Evolutionary conservation across 331 rosid species (phyloP).

Genomic region (Cydonia oblonga): DNA sequence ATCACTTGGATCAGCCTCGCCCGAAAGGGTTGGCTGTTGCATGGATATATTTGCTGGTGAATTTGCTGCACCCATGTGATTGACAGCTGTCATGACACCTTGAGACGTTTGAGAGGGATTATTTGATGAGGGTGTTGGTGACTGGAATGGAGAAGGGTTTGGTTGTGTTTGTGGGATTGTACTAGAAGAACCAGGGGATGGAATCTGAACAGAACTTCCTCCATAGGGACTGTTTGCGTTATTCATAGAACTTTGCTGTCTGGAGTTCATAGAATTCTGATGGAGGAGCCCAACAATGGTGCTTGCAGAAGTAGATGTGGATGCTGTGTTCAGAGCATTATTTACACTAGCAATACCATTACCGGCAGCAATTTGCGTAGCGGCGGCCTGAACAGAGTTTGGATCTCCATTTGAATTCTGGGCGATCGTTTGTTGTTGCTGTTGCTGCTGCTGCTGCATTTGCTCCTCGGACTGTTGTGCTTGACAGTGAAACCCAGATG

Average conservation of each 20-base stretch:
- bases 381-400: conserved; percentile 39
- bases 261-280: conserved; percentile 86
- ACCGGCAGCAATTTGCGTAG: conserved; percentile 56
- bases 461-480: conserved; percentile 71
- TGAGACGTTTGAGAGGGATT: conserved; percentile 64
- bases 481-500: conserved; percentile 58
- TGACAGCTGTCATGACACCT: conserved; percentile 43
- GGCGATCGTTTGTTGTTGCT: conserved; percentile 27
- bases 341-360: conserved; percentile 70
- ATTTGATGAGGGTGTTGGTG: conserved; percentile 78
- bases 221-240: conserved; percentile 84
- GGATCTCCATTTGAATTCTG: conserved; percentile 48
- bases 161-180: conserved; percentile 57
- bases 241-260: conserved; percentile 67
- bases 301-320: conserved; percentile 72
- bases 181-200: conserved; percentile 82
- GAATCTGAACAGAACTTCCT: conserved; percentile 71
- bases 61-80: conserved; percentile 61
- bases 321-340: conserved; percentile 47
- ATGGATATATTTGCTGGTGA: conserved; percentile 63
- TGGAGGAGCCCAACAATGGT: conserved; percentile 95
- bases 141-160: conserved; percentile 69
- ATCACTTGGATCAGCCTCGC: conserved; percentile 63
- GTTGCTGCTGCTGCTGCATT: conserved; percentile 52
- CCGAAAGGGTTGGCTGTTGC: conserved; percentile 60